Conservation (phyloP, 352 stramenopile species). For the Globisporangium apiculatum region DNA sequence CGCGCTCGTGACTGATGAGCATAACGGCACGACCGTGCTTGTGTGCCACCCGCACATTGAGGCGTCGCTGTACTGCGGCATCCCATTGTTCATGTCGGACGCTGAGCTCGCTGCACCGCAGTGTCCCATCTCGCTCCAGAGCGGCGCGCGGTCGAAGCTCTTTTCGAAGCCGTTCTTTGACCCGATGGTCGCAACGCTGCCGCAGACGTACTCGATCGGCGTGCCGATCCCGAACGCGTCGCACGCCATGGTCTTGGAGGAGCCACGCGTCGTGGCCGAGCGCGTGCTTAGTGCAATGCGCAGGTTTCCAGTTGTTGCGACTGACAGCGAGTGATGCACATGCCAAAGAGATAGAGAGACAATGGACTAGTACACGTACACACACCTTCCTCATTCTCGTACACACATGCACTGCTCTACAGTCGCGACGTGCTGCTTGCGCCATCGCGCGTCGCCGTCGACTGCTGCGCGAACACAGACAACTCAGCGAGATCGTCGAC, state of each 20-base stretch:
- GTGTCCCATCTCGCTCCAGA: constrained; percentile 26
- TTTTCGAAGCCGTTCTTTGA: constrained; percentile 16
- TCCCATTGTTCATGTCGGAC: constrained; percentile 15
- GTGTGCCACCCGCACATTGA: constrained; percentile 33
- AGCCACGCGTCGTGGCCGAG: background rate
- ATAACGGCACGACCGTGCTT: constrained; percentile 13
- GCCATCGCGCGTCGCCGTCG: background rate
- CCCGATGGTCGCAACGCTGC: constrained; percentile 9
- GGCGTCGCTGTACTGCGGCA: constrained; percentile 25
- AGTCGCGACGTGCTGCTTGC: constrained; percentile 2
- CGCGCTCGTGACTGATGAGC: constrained; percentile 12
- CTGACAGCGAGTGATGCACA: background rate
- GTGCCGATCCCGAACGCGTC: constrained; percentile 20
- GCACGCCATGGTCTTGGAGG: constrained; percentile 43
- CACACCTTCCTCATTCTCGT: background rate
- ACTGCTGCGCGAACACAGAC: background rate
- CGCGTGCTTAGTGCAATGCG: background rate
- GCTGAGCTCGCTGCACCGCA: constrained; percentile 21
- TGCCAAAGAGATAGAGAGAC: background rate
- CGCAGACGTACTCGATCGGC: constrained; percentile 19
- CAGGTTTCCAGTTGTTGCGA: constrained; percentile 4
- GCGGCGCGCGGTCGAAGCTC: constrained; percentile 20
- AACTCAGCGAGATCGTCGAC: constrained; percentile 20
- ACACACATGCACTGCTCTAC: background rate
- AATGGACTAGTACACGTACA: background rate